Evolutionary conservation across 805 yeast species (phyloP).

Genomic region (Lachancea cidri): DNA sequence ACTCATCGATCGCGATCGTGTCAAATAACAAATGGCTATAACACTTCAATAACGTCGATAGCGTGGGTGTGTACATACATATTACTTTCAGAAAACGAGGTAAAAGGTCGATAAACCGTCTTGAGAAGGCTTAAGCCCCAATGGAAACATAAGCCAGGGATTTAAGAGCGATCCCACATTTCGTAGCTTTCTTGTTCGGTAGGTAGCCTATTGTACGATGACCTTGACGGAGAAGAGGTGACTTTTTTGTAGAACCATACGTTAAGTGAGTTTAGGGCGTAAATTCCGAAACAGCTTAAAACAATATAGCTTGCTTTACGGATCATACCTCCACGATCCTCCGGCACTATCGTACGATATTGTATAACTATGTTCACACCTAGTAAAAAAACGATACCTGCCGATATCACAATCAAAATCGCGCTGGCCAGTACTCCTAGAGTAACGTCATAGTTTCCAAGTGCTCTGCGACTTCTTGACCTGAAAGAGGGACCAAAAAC

Average conservation of each 20-base stretch:
- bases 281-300: constrained; percentile 15
- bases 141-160: no score
- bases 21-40: neutral
- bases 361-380: constrained; percentile 35
- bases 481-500: constrained; percentile 15
- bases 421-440: constrained; percentile 25
- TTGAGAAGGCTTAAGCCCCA: no score
- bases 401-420: constrained; percentile 22
- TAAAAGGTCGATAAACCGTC: no score
- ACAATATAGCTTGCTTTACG: constrained; percentile 17
- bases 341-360: constrained; percentile 30
- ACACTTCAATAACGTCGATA: no score
- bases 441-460: constrained; percentile 6
- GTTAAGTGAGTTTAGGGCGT: constrained; percentile 15
- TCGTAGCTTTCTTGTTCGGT: constrained; percentile 7
- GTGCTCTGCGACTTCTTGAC: neutral
- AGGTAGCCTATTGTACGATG: constrained; percentile 4
- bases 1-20: neutral
- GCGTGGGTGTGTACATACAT: no score
- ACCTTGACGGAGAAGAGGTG: constrained; percentile 2
- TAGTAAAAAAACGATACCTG: constrained; percentile 29
- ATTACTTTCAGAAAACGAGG: no score
- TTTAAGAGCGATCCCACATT: constrained; percentile 5
- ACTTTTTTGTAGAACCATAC: constrained; percentile 15
- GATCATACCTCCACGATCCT: constrained; percentile 10